Percentiles rank a stretch among this genome's conserved stretches.
These are phyloP conservation scores for Taiozyma sp. DNA, from an alignment of 1,139 yeast species.

Conservation along the genomic window DNA sequence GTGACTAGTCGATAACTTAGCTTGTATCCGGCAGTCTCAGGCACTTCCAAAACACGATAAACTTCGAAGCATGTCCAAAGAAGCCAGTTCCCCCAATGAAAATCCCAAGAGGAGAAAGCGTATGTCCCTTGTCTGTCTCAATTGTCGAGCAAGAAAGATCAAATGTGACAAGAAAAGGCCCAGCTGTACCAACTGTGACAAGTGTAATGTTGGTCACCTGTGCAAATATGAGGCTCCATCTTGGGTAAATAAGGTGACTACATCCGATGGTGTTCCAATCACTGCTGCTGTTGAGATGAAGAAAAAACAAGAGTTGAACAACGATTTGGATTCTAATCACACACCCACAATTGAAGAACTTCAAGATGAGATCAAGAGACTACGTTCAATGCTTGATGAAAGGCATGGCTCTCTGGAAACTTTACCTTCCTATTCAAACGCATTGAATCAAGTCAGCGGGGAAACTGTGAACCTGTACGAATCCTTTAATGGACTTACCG, in stretches of 20 bases:
- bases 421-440: not conserved
- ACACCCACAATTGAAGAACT: not conserved
- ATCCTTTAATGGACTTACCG: conserved; percentile 16
- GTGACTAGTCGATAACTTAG: not conserved
- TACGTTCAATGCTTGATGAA: conserved; percentile 1
- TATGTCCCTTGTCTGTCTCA: conserved; percentile 23
- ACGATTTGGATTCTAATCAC: not conserved
- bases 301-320: not conserved
- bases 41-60: too few species aligned
- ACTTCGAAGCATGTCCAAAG: not conserved
- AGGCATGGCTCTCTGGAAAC: not conserved
- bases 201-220: conserved; percentile 22
- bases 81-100: not conserved
- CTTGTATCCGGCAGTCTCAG: not conserved
- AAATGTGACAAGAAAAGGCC: conserved; percentile 23
- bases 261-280: conserved; percentile 2
- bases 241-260: conserved; percentile 19
- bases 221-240: conserved; percentile 24
- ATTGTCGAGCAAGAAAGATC: conserved; percentile 24
- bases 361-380: conserved; percentile 9
- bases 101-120: conserved; percentile 22
- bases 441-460: not conserved
- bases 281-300: not conserved
- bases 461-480: conserved; percentile 21
- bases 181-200: conserved; percentile 20